Evolutionary conservation across 805 yeast species (phyloP).

Genomic region (Spathaspora passalidarum): DNA sequence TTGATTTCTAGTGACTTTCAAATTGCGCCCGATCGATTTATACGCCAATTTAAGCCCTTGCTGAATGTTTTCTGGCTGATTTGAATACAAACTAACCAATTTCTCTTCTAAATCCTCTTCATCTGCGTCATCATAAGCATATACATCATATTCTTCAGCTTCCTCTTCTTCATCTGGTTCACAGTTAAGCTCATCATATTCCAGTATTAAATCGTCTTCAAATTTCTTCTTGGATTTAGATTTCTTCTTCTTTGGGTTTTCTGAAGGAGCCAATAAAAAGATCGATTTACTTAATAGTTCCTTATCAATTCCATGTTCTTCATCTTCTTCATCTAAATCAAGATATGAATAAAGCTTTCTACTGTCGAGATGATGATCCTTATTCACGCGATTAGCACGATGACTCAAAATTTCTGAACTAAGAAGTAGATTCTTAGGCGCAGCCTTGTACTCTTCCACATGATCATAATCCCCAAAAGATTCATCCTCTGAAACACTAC

Average conservation of each 20-base stretch:
- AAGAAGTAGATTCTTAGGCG: neutral
- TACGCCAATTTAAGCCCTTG: slow-evolving; percentile 80
- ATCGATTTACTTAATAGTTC: slow-evolving; percentile 21
- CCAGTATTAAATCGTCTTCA: slow-evolving; percentile 13
- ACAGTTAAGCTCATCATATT: slow-evolving; percentile 9
- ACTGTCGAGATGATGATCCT: slow-evolving; percentile 6
- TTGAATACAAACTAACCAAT: slow-evolving; percentile 69
- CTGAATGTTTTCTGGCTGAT: slow-evolving; percentile 71
- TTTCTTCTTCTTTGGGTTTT: neutral
- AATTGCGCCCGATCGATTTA: slow-evolving; percentile 64
- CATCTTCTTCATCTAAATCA: slow-evolving; percentile 30
- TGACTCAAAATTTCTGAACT: slow-evolving; percentile 8
- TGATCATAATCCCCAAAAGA: neutral
- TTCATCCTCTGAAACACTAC: slow-evolving; percentile 1
- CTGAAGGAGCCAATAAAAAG: slow-evolving; percentile 17
- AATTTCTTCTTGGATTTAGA: neutral
- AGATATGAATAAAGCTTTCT: slow-evolving; percentile 27
- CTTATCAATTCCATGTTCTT: slow-evolving; percentile 13
- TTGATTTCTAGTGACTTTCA: slow-evolving; percentile 62
- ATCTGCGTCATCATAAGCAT: slow-evolving; percentile 7
- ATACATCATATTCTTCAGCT: slow-evolving; percentile 16
- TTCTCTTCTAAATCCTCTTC: slow-evolving; percentile 35
- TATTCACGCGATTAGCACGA: slow-evolving; percentile 1
- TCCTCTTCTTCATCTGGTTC: slow-evolving; percentile 16
- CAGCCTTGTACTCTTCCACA: neutral